Conservation (phyloP, 306 rosid genomes). For the Acacia melanoxylon region DNA sequence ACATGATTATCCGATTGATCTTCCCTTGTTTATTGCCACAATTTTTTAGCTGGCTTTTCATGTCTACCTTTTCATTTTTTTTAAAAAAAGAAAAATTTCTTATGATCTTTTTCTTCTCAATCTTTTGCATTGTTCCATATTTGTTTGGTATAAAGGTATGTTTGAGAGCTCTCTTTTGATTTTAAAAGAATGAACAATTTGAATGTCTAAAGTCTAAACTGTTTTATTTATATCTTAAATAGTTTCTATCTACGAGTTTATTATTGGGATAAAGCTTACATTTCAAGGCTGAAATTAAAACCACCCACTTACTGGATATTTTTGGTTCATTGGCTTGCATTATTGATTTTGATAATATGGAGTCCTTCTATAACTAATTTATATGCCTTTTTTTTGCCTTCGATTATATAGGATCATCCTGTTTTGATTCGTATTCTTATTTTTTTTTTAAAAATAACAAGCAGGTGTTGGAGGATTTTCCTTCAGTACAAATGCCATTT, state of each 20-base stretch:
- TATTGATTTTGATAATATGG: not conserved
- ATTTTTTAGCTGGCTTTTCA: not conserved
- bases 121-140: slow-evolving; percentile 12
- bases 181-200: not conserved
- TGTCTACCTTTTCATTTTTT: not conserved
- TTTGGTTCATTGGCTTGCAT: not conserved
- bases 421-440: not conserved
- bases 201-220: not conserved
- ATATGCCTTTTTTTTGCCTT: slow-evolving; percentile 5
- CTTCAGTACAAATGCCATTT: slow-evolving; percentile 88
- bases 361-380: not conserved
- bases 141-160: not conserved
- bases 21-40: slow-evolving; percentile 6
- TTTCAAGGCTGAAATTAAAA: not conserved
- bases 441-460: not conserved
- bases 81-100: not conserved
- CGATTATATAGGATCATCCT: slow-evolving; percentile 9
- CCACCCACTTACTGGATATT: not conserved
- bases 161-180: not conserved
- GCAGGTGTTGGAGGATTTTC: slow-evolving; percentile 88
- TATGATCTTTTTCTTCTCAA: not conserved
- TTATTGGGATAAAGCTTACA: not conserved
- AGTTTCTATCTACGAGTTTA: not conserved
- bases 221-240: not conserved
- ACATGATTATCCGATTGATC: slow-evolving; percentile 15